Evolutionary conservation across 257 asterid genomes (phyloP), one percentile per base, ranked within the genome.

Genomic region (Solanum okadae): DNA sequence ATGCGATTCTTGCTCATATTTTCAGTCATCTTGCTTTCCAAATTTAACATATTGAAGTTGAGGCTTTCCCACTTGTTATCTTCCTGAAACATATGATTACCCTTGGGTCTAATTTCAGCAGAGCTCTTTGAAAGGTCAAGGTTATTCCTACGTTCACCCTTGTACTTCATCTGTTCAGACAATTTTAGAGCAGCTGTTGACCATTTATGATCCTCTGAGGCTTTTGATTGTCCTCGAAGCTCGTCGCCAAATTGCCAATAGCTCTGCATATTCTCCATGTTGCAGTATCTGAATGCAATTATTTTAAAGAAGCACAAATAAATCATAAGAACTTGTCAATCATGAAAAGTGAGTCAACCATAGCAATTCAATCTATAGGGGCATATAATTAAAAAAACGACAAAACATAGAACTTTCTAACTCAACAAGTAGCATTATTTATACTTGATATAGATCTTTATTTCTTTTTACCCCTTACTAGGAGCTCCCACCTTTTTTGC

Each of bases 211-310:
- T 97, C 99, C 94, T 97, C 98, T 0, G 96, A 88, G 59, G 91
- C 95, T 89, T 92, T 93, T 81, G 98, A 88, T 89, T 96, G 99
- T 42, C 98, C 98, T 88, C 99, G 98, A 84, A 97, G 98, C 87
- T 95, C 98, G 84, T 97, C 98, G 0, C 99, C 98, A 86, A 96
- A 90, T 87, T 95, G 99, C 98, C 99, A 97, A 90, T 92, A 97
- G 94, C 96, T 91, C 75, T 90, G 87, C 88, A 93, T 85, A 49
- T 87, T 90, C 93, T 95, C 98, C 98, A 95, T 96, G 72, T 88
- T 91, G 87, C 87, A 90, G 88, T 87, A 79, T 72, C 92, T 92
- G 86, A 81, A 81, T 10, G 11, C 68, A 27, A 7, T 9, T 82
- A 46, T 16, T 49, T 5, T 14, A 49, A 49, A 29, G 70, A 10